Evolutionary conservation across 495 filamentous ascomycete genomes (phyloP).

Genomic region (Talaromyces nanjingensis): DNA sequence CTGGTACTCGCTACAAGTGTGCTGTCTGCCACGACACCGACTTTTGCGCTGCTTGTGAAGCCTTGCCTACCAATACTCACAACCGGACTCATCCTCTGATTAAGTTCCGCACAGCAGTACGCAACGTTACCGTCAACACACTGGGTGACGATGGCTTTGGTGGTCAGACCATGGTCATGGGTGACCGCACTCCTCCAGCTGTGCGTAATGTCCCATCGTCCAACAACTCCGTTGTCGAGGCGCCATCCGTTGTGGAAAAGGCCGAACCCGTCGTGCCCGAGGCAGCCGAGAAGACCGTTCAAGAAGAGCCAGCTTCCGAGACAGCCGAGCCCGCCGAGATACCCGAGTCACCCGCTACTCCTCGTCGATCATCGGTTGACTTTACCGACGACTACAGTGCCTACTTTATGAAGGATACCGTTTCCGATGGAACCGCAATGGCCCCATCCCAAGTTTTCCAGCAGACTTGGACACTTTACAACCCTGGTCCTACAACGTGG

Average conservation of each 20-base stretch:
- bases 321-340: constrained; percentile 1
- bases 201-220: constrained; percentile 2
- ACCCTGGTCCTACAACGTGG: constrained; percentile 73
- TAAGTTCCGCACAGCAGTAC: constrained; percentile 93
- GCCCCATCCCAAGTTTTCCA: constrained; percentile 64
- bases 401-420: constrained; percentile 68
- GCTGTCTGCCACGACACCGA: constrained; percentile 94
- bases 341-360: constrained; percentile 7
- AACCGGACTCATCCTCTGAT: constrained; percentile 93
- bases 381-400: constrained; percentile 30
- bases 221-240: constrained; percentile 23
- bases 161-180: constrained; percentile 53
- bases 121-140: constrained; percentile 82
- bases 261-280: constrained; percentile 45
- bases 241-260: constrained; percentile 39
- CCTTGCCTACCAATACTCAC: constrained; percentile 73
- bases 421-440: constrained; percentile 70
- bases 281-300: constrained; percentile 32
- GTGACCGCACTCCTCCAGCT: constrained; percentile 42
- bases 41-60: constrained; percentile 93
- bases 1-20: constrained; percentile 90
- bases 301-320: constrained; percentile 15
- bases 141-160: constrained; percentile 65
- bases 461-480: constrained; percentile 89
- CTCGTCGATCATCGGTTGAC: neutral